Percentiles rank a stretch among this genome's conserved stretches.
Evolutionary conservation across 495 filamentous ascomycete genomes (phyloP).

Genomic region (Penicillium fimorum): DNA sequence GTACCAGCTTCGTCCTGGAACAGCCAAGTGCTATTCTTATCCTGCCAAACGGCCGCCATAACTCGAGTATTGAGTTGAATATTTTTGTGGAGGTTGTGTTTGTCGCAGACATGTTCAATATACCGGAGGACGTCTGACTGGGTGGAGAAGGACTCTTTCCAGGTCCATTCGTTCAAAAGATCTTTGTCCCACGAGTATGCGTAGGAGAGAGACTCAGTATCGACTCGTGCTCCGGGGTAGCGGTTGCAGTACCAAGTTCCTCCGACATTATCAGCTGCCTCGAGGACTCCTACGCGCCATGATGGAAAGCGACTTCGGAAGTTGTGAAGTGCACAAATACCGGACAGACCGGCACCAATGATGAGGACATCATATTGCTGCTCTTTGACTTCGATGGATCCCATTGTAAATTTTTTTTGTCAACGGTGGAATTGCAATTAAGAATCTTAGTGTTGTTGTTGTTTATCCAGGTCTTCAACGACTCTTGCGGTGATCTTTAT

Average conservation of each 20-base stretch:
- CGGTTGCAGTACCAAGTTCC: constrained; percentile 51
- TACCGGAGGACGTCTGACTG: constrained; percentile 31
- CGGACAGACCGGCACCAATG: constrained; percentile 53
- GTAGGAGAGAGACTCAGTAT: constrained; percentile 29
- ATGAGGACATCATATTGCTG: constrained; percentile 43
- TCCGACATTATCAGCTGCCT: constrained; percentile 47
- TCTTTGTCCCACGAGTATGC: constrained; percentile 29
- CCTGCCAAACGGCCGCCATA: constrained; percentile 18
- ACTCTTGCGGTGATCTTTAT: constrained; percentile 5
- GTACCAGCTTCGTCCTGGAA: constrained; percentile 14
- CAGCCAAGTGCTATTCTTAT: constrained; percentile 19
- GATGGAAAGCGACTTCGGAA: constrained; percentile 44
- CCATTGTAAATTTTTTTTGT: constrained; percentile 5
- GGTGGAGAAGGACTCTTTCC: constrained; percentile 22
- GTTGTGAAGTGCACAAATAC: constrained; percentile 41
- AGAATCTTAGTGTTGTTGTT: not conserved
- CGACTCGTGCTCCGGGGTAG: constrained; percentile 32
- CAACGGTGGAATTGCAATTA: not conserved
- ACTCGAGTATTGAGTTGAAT: constrained; percentile 32
- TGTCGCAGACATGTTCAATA: constrained; percentile 25
- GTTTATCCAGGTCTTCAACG: not conserved
- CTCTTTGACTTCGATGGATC: constrained; percentile 1
- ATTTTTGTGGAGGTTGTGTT: constrained; percentile 23
- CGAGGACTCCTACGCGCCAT: constrained; percentile 40
- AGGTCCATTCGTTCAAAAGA: constrained; percentile 27